A percentile compares a stretch with the other conserved stretches of the same genome.
Conservation (phyloP, 208 protist genomes). For the Leishmania martiniquensis region DNA sequence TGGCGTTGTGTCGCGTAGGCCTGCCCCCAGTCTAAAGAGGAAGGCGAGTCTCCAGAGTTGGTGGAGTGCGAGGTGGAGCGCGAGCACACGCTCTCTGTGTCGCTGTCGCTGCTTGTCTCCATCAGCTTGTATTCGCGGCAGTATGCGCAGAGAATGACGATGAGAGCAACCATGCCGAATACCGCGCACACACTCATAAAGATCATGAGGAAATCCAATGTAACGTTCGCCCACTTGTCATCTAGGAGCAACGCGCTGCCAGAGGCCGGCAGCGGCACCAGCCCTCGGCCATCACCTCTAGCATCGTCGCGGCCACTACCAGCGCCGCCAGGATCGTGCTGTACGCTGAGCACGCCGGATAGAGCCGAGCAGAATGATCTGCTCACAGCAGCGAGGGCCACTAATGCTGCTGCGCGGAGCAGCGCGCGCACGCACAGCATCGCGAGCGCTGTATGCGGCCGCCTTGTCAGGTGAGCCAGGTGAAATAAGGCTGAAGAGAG, state of each 20-base stretch:
- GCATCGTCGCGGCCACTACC: background rate
- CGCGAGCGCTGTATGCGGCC: background rate
- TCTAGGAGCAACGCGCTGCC: background rate
- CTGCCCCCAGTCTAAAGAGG: background rate
- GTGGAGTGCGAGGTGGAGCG: background rate
- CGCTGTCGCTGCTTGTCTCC: conserved; percentile 24
- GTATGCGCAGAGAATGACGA: conserved; percentile 12
- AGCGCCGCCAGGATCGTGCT: background rate
- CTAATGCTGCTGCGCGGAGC: background rate
- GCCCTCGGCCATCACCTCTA: background rate
- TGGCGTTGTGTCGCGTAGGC: background rate
- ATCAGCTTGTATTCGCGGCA: conserved; percentile 28
- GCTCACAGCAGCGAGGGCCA: background rate
- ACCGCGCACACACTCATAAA: conserved; percentile 19
- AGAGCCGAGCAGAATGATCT: background rate
- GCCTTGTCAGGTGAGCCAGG: background rate
- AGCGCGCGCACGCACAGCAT: background rate
- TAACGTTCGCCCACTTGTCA: conserved; percentile 15
- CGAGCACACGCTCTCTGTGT: conserved; percentile 17
- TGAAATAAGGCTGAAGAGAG: background rate
- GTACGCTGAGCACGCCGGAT: background rate
- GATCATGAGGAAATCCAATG: conserved; percentile 24
- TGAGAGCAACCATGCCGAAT: conserved; percentile 12
- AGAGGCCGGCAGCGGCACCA: background rate
- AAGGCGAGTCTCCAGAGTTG: background rate